phyloP scores from a whole-genome alignment of 164 flowering plant species.

The Vitis rotundifolia region DNA sequence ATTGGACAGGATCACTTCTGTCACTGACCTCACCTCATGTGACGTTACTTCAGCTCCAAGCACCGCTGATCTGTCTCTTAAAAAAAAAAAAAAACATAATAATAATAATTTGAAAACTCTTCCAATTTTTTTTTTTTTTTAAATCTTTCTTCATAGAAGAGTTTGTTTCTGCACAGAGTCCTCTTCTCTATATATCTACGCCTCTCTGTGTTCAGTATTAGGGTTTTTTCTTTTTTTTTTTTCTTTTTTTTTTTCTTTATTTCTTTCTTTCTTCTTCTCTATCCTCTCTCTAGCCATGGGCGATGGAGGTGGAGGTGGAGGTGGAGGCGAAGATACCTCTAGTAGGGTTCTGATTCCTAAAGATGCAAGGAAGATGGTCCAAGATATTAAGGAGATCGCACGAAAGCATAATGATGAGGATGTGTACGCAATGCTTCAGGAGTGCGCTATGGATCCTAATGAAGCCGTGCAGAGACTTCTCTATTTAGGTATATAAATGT shows the following conservation, averaged over 20 bases:
- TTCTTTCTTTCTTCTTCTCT: neutral
- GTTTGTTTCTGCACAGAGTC: neutral
- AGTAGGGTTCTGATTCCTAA: slow-evolving; percentile 45
- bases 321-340: neutral
- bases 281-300: slow-evolving; percentile 22
- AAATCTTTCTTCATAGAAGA: no score
- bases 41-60: no score
- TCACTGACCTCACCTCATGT: no score
- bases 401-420: slow-evolving; percentile 43
- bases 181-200: neutral
- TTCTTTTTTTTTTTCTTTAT: neutral
- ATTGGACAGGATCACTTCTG: no score
- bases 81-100: no score
- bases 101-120: no score
- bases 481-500: slow-evolving; percentile 21
- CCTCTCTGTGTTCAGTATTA: no score
- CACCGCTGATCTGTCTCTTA: no score
- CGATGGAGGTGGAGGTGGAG: slow-evolving; percentile 27
- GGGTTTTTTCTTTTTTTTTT: no score
- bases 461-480: slow-evolving; percentile 35
- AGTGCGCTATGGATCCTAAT: slow-evolving; percentile 43
- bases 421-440: slow-evolving; percentile 35
- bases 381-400: slow-evolving; percentile 50
- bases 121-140: no score
- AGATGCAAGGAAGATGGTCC: slow-evolving; percentile 31